Evolutionary conservation across 371 early-diverging fungal species (phyloP).

Genomic region (Lichtheimia ramosa): DNA sequence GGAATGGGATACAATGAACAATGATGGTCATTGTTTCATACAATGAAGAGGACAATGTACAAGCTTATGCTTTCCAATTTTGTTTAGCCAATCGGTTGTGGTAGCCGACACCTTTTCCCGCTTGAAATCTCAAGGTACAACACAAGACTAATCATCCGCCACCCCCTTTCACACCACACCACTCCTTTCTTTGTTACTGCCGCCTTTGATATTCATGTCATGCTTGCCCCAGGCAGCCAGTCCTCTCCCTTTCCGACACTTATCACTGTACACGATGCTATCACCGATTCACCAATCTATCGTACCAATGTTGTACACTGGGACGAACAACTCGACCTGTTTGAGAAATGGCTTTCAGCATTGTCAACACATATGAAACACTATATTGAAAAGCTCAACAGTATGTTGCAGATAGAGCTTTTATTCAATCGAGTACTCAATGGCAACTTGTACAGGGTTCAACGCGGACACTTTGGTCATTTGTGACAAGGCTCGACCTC

Average conservation of each 20-base stretch:
- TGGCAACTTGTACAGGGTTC: background rate
- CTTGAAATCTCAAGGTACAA: no score
- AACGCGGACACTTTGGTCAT: constrained; percentile 13
- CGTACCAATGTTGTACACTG: constrained; percentile 61
- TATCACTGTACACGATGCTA: constrained; percentile 42
- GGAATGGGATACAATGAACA: no score
- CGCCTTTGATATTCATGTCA: background rate
- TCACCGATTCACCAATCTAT: constrained; percentile 70
- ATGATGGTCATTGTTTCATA: no score
- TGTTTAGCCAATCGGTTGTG: no score
- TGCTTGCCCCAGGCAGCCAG: constrained; percentile 1
- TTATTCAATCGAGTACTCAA: constrained; percentile 21
- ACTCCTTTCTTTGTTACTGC: background rate
- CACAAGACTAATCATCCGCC: no score
- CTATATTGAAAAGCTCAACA: constrained; percentile 46
- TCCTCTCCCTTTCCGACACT: constrained; percentile 17
- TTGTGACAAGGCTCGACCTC: constrained; percentile 29
- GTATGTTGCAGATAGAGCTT: constrained; percentile 29
- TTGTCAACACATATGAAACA: constrained; percentile 38
- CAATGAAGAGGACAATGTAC: no score
- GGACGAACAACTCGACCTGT: constrained; percentile 64
- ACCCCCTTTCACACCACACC: background rate
- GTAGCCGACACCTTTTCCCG: no score
- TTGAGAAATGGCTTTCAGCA: constrained; percentile 61
- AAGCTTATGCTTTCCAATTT: no score